Conservation (phyloP, 2,329 filamentous ascomycete species). For the Diaporthe citri region DNA sequence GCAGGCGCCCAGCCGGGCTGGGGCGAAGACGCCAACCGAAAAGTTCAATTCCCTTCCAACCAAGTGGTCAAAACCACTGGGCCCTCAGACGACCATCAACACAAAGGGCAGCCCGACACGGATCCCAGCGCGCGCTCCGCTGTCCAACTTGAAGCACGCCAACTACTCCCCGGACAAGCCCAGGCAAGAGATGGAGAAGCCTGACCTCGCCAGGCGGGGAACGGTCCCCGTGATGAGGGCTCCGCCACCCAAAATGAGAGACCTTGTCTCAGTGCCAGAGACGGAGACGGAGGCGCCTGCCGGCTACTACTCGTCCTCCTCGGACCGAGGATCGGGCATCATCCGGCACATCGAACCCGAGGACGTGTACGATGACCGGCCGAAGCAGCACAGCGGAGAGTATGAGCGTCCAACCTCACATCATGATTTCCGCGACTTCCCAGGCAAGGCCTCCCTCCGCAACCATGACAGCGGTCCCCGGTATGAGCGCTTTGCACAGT, state of each 20-base stretch:
- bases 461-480: conserved; percentile 40
- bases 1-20: conserved; percentile 54
- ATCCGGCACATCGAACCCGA: conserved; percentile 77
- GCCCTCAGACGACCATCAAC: conserved; percentile 46
- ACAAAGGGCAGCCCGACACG: conserved; percentile 71
- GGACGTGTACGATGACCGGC: conserved; percentile 83
- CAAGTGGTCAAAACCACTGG: conserved; percentile 49
- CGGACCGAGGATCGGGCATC: conserved; percentile 66
- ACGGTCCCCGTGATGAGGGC: conserved; percentile 70
- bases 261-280: conserved; percentile 69
- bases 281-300: conserved; percentile 65
- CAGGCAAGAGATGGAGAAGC: conserved; percentile 54
- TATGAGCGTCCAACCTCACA: conserved; percentile 52
- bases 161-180: conserved; percentile 85
- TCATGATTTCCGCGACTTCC: conserved; percentile 57
- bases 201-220: conserved; percentile 56
- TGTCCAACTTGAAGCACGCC: conserved; percentile 77
- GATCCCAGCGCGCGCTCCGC: conserved; percentile 77
- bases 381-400: conserved; percentile 48
- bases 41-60: conserved; percentile 45
- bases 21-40: conserved; percentile 69
- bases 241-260: conserved; percentile 93
- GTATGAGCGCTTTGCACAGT: conserved; percentile 48
- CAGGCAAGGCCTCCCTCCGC: conserved; percentile 36
- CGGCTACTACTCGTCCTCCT: conserved; percentile 61